Evolutionary conservation across 2,329 filamentous ascomycete species (phyloP).

Genomic region (Orbilia javanica): DNA sequence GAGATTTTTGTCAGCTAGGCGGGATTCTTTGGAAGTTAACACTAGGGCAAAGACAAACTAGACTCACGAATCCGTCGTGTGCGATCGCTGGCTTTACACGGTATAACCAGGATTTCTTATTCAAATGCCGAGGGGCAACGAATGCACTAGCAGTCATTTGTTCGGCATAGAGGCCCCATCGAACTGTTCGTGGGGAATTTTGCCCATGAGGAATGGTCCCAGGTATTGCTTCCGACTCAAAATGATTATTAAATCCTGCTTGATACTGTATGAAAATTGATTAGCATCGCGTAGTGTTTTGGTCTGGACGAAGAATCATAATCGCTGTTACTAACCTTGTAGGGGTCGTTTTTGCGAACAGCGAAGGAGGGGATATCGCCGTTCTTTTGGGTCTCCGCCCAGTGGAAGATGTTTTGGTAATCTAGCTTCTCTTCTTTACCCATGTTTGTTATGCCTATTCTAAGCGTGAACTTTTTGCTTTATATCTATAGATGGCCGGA

Average conservation of each 20-base stretch:
- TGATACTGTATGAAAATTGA: conserved; percentile 3
- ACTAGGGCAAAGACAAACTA: conserved; percentile 39
- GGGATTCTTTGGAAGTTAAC: conserved; percentile 38
- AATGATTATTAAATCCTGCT: conserved; percentile 60
- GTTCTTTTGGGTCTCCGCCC: conserved; percentile 74
- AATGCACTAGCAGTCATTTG: conserved; percentile 67
- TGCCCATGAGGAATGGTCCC: conserved; percentile 68
- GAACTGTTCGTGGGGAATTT: conserved; percentile 66
- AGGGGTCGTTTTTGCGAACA: conserved; percentile 70
- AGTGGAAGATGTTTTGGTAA: conserved; percentile 71
- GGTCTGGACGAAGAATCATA: conserved; percentile 63
- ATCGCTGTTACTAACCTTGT: conserved; percentile 61
- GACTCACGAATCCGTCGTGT: conserved; percentile 64
- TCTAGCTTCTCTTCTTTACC: conserved; percentile 62
- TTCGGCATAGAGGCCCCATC: conserved; percentile 68
- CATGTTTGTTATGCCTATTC: conserved; percentile 4
- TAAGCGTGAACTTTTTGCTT: neutral
- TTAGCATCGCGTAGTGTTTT: no score
- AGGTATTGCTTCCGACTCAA: conserved; percentile 68
- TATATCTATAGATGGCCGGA: neutral
- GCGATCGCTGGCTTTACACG: conserved; percentile 66
- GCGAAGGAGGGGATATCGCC: conserved; percentile 71
- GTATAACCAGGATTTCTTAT: conserved; percentile 68
- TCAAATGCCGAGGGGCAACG: conserved; percentile 65
- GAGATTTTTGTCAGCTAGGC: neutral